A percentile compares a stretch with the other conserved stretches of the same genome.
Conservation (phyloP, 1,139 yeast genomes). For the Yamadazyma atmosphaerica region DNA sequence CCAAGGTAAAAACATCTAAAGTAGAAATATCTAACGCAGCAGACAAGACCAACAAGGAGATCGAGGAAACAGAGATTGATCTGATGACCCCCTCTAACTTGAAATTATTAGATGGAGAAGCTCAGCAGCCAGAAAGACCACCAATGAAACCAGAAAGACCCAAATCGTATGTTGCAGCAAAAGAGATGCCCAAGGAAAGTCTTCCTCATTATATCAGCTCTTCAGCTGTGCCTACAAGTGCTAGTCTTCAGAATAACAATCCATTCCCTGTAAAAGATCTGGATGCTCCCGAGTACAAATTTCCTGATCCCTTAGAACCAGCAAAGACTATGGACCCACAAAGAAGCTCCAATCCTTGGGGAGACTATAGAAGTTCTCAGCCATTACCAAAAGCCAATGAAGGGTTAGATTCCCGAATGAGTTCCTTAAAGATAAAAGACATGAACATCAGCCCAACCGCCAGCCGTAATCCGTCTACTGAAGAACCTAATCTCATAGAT, state of each 20-base stretch:
- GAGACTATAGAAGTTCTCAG: constrained; percentile 15
- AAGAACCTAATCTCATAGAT: constrained; percentile 35
- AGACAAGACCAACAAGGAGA: too few species aligned
- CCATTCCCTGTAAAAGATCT: constrained; percentile 9
- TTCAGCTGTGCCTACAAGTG: constrained; percentile 2
- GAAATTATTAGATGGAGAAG: background rate
- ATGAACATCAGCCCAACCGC: constrained; percentile 1
- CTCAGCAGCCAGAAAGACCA: background rate
- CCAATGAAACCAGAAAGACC: background rate
- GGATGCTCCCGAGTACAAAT: background rate
- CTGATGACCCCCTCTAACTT: background rate
- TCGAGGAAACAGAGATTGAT: background rate
- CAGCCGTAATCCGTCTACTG: constrained; percentile 13
- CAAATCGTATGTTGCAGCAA: background rate
- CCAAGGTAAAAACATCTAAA: too few species aligned
- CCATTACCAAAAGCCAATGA: background rate
- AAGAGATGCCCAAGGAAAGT: too few species aligned
- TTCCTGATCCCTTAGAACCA: constrained; percentile 2
- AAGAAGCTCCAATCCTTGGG: constrained; percentile 28
- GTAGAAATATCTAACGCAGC: too few species aligned
- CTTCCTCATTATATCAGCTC: too few species aligned
- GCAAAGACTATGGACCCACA: constrained; percentile 4
- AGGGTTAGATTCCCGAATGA: constrained; percentile 5
- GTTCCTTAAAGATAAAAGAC: constrained; percentile 5
- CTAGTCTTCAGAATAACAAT: constrained; percentile 5